A percentile compares a stretch with the other conserved stretches of the same genome.
phyloP scores from a whole-genome alignment of 1,139 yeast genomes.

The Scheffersomyces titani region DNA sequence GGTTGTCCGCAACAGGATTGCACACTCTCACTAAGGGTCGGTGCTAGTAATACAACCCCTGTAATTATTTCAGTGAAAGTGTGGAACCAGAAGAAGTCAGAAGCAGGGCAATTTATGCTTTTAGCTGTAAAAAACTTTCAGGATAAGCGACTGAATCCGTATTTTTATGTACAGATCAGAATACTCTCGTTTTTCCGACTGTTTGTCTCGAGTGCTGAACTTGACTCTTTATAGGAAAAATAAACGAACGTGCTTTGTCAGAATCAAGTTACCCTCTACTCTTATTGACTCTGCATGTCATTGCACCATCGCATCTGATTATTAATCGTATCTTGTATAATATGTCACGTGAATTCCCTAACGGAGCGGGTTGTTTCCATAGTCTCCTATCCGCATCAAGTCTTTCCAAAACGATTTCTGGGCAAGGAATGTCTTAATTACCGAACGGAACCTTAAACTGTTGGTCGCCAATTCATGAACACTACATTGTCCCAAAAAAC shows the following conservation, averaged over 20 bases:
- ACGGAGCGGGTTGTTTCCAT: background rate
- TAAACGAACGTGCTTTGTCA: background rate
- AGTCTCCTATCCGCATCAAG: background rate
- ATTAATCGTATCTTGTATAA: background rate
- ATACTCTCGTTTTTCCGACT: background rate
- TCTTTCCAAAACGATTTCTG: background rate
- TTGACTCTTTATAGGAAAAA: background rate
- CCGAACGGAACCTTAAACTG: background rate
- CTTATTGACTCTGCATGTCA: background rate
- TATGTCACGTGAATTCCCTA: background rate
- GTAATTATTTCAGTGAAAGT: background rate
- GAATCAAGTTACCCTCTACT: background rate
- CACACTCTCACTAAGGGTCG: background rate
- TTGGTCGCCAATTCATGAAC: background rate
- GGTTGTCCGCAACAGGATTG: background rate
- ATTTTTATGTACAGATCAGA: background rate
- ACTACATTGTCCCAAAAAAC: no score
- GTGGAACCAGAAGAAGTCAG: background rate
- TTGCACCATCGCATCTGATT: background rate
- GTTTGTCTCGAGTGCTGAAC: background rate
- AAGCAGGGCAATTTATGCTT: background rate
- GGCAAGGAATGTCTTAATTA: background rate
- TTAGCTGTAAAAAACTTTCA: background rate
- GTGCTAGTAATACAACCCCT: background rate
- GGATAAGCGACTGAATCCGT: background rate